Evolutionary conservation across 73 alveolate species (phyloP), one percentile per base, ranked within the genome.

Genomic region (Halteria grandinella): DNA sequence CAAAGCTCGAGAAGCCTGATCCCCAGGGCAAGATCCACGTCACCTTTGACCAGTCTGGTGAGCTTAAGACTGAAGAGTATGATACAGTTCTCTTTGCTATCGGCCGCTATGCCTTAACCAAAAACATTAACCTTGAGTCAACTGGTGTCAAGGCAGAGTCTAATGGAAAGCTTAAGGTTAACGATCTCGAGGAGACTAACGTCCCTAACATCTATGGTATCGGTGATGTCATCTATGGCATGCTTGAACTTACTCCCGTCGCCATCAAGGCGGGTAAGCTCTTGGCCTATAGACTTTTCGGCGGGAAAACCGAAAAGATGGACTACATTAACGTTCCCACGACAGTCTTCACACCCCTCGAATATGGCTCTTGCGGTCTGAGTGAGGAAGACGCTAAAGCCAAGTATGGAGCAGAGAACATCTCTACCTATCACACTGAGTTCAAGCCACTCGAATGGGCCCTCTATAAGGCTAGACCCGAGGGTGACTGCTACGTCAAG

Each of bases 221-320:
- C 49, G 99, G 99, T 15, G 99, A 97, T 80, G 95, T 87, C 28
- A 74, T 90, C 11, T 91, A 93, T 50, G 99, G 99, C 55, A 76
- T 91, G 43, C 96, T 97, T 25, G 99, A 97, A 69, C 89, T 97
- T 23, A 96, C 99, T 11, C 99, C 99, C 0, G 97, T 96, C n/a
- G 99, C 99, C 11, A 96, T 96, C 29, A 96, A 89, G 76, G 98
- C 99, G 10, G 99, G 99, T 29, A 87, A 78, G 69, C 87, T 93
- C 23, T 86, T 97, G 48, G 96, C 98, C 43, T 36, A 7, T 11
- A 96, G 99, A 81, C 85, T 97, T 20, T 96, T 84, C 54, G 94
- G 91, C 5, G 95, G 93, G 11, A 70, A 83, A 17, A 94, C 91
- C 23, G 88, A 72, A 66, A 75, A 62, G 69, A 96, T 96, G 96